Conservation (phyloP, 1,284 basidiomycete species). For the Trametes sp. region DNA sequence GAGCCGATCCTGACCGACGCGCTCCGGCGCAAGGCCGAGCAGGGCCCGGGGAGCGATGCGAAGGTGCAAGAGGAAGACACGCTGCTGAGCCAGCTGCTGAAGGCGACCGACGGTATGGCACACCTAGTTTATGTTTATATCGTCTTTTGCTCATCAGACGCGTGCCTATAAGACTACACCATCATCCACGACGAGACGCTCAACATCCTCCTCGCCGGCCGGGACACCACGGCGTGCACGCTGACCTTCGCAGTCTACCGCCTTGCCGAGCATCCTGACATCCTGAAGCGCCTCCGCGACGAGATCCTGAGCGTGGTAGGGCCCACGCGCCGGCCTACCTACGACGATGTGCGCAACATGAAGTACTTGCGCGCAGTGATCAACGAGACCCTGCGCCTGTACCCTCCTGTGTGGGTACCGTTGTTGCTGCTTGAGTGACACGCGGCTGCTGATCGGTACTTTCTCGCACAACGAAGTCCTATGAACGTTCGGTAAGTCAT, state of each 20-base stretch:
- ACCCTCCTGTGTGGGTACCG: conserved; percentile 66
- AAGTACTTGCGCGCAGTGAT: conserved; percentile 51
- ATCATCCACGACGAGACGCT: conserved; percentile 46
- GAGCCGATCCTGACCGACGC: conserved; percentile 58
- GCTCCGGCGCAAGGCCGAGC: conserved; percentile 45
- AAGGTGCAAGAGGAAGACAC: conserved; percentile 49
- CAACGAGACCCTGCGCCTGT: conserved; percentile 66
- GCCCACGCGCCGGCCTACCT: conserved; percentile 41
- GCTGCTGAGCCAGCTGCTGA: conserved; percentile 59
- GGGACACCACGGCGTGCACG: conserved; percentile 48
- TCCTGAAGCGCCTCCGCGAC: conserved; percentile 44
- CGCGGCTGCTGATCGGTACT: no score
- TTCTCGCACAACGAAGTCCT: conserved; percentile 45
- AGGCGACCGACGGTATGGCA: conserved; percentile 53
- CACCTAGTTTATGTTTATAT: not conserved
- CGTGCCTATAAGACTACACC: conserved; percentile 33
- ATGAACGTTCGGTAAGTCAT: conserved; percentile 52
- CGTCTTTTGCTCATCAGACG: not conserved
- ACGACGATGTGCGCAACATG: conserved; percentile 50
- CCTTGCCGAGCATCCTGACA: conserved; percentile 46
- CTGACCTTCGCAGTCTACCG: conserved; percentile 49
- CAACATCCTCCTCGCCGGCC: conserved; percentile 47
- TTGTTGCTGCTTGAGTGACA: no score
- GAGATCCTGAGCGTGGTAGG: conserved; percentile 48
- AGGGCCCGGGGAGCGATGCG: conserved; percentile 23